A percentile compares a stretch with the other conserved stretches of the same genome.
phyloP scores from a whole-genome alignment of 2,329 filamentous ascomycete genomes.

The Diaporthe ampelina region DNA sequence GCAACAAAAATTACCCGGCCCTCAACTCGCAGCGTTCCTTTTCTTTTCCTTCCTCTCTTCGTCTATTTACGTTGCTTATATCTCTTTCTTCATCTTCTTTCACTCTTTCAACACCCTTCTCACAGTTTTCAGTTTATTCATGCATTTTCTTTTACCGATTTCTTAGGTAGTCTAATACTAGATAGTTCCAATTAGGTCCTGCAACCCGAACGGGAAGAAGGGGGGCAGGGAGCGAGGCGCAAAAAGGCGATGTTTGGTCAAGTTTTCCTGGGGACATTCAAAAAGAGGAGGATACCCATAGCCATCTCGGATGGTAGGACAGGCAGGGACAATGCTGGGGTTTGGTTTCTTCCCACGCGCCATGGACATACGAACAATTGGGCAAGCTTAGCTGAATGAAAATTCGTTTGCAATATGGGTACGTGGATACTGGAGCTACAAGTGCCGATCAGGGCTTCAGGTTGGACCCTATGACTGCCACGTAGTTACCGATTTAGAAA shows the following conservation, averaged over 20 bases:
- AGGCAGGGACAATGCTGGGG: constrained; percentile 13
- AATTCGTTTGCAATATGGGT: background rate
- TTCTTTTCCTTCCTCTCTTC: constrained; percentile 26
- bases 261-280: constrained; percentile 10
- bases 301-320: constrained; percentile 17
- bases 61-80: constrained; percentile 34
- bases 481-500: constrained; percentile 9
- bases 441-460: background rate
- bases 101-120: constrained; percentile 22
- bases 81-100: constrained; percentile 33
- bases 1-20: background rate
- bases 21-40: constrained; percentile 33
- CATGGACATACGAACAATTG: constrained; percentile 24
- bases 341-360: background rate
- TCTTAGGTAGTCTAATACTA: constrained; percentile 24
- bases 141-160: background rate
- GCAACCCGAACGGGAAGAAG: constrained; percentile 10
- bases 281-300: constrained; percentile 40
- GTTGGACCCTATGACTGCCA: background rate
- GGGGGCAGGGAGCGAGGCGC: constrained; percentile 35
- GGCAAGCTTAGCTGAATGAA: constrained; percentile 19
- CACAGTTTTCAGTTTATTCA: constrained; percentile 15
- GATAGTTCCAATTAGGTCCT: constrained; percentile 29
- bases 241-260: constrained; percentile 25
- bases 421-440: background rate